Base-by-base conservation (phyloP, 2,329 filamentous ascomycete species). In the Ploettnerulaceae sp. region DNA sequence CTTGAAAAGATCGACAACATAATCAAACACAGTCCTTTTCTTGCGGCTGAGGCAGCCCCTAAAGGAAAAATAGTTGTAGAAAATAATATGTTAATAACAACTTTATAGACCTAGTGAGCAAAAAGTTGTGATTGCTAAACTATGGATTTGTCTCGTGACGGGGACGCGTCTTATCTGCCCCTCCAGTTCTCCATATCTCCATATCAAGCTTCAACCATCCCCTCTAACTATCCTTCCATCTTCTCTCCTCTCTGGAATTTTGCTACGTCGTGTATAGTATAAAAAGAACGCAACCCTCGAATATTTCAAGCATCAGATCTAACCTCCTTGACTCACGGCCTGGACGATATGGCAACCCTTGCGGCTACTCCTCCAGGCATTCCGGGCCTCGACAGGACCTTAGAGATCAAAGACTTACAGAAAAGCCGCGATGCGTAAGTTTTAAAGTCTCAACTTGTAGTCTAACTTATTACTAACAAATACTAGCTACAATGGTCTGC, bases 61-160 rank as follows among this genome's bases (percentile, higher is more conserved):
- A 15, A 33, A 48, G 37, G 49, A 57, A 45, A 56, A 57, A 51
- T 55, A 40, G 40, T 35, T 51, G 25, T 40, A 54, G 53, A 54
- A 52, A 49, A 34, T 50, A 34, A 39, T 11, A 48, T 41, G 33
- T 49, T 35, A 38, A 52, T 15, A 17, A 45, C 25, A 49, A 43
- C 17, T 47, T 52, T 24, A 42, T 44, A 47, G 28, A 52, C 49
- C 31, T 52, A 15, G 18, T 24, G 40, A 44, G 33, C 42, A 52
- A 48, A 50, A 41, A 49, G 11, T 45, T 50, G 11, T 44, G 21
- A 50, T 48, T 41, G 20, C 8, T 26, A 49, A 49, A 54, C 35
- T 48, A 49, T 37, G 25, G 33, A 49, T 49, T 48, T 14, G 42
- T 47, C n/a, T 48, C 39, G 39, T 45, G 9, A 39, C 31, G n/a